Evolutionary conservation across 805 yeast species (phyloP), one percentile per base, ranked within the genome.

Genomic region (Starmerella gropengiesseri): DNA sequence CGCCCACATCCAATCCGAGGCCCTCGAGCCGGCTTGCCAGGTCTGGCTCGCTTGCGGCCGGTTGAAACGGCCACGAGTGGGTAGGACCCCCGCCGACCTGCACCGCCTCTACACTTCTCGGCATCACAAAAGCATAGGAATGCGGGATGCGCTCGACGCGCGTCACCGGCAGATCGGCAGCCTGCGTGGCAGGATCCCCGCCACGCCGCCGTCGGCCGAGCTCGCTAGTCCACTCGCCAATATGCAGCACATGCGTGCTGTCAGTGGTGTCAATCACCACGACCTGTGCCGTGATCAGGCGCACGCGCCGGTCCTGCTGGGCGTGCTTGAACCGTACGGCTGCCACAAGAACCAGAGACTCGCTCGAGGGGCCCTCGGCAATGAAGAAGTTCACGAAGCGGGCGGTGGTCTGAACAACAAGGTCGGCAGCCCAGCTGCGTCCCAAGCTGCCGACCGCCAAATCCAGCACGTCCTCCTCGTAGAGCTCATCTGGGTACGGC

Each of bases 401-500:
- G 3, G 27, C 18, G 8, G 43, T 45, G 1, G 51, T 19, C 13
- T 43, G 49, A 9, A 45, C 53, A 1, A 50, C n/a, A 7, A 53
- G 14, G 26, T 46, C 48, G n/a, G 43, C 17, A 16, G 35, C 38
- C 43, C 47, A 37, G 16, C n/a, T 9, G 14, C 20, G 9, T 17
- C 36, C 39, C 14, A 44, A 17, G 26, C 17, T 12, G 9, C 37
- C 38, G 18, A 33, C 43, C 0, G 53, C 32, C 7, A 74, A 53
- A 25, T 63, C 65, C 5, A 57, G 46, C 0, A 73, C 72, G 7
- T 64, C 63, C 26, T 64, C 69, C 3, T 62, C 64, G 54, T 79
- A 77, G 3, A 78, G 56, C 9, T 54, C 58, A 3, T 66, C 69
- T 1, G 82, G 81, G 49, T 66, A 78, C 3, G 82, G 81, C 23